Evolutionary conservation across 2,329 filamentous ascomycete species (phyloP).

Genomic region (Trichoderma cornu-damae): DNA sequence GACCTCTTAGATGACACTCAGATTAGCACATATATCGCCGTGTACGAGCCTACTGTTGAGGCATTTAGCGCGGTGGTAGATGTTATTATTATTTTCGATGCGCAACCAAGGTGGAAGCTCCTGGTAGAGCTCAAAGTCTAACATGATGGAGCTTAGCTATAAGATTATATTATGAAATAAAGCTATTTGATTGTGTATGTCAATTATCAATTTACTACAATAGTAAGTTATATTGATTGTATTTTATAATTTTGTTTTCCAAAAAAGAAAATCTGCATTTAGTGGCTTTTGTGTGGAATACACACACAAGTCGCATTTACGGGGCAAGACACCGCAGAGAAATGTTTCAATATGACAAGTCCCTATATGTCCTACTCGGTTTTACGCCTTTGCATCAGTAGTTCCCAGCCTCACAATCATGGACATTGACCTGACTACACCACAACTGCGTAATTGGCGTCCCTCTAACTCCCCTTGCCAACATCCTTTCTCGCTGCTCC

Average conservation of each 20-base stretch:
- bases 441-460: conserved; percentile 43
- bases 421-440: conserved; percentile 15
- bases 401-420: conserved; percentile 9
- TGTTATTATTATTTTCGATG: conserved; percentile 23
- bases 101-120: conserved; percentile 19
- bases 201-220: not conserved
- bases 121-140: conserved; percentile 17
- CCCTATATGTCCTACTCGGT: not conserved
- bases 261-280: too few relatives aligned
- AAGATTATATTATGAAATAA: not conserved
- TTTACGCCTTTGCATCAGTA: not conserved
- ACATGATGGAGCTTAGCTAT: not conserved
- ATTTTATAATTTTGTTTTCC: too few relatives aligned
- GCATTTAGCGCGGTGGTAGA: conserved; percentile 24
- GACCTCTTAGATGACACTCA: conserved; percentile 25
- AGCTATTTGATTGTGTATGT: not conserved
- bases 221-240: too few relatives aligned
- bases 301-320: too few relatives aligned
- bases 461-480: conserved; percentile 60
- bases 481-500: conserved; percentile 71
- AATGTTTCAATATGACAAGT: not conserved
- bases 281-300: too few relatives aligned
- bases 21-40: conserved; percentile 23
- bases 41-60: conserved; percentile 28
- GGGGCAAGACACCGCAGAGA: too few relatives aligned